These are phyloP conservation scores for Phlegmacium glaucopus DNA, from an alignment of 768 basidiomycete genomes.

Conservation along the genomic window DNA sequence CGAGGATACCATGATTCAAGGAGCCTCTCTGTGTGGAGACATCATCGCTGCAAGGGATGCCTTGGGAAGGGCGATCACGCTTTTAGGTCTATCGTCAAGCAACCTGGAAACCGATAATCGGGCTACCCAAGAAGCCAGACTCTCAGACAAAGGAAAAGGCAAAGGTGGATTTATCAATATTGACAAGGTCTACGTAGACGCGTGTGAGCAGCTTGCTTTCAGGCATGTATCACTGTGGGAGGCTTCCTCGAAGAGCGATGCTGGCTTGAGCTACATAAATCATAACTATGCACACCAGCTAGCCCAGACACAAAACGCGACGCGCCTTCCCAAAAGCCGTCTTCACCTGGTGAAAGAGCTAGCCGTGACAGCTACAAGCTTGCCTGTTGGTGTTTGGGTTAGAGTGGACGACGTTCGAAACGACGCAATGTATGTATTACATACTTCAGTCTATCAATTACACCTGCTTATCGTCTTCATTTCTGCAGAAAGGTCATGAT, in stretches of 20 bases:
- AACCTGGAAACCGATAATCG: constrained; percentile 11
- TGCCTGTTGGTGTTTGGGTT: constrained; percentile 56
- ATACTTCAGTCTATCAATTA: constrained; percentile 1
- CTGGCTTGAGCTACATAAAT: constrained; percentile 21
- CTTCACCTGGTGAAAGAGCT: constrained; percentile 55
- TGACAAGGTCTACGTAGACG: constrained; percentile 38
- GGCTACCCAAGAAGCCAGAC: constrained; percentile 8
- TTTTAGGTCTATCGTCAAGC: constrained; percentile 29
- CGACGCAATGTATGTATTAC: constrained; percentile 45
- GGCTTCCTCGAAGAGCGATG: constrained; percentile 9
- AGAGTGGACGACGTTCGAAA: constrained; percentile 55
- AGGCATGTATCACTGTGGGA: constrained; percentile 34
- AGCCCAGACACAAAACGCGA: constrained; percentile 29
- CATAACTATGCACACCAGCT: constrained; percentile 36
- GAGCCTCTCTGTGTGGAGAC: constrained; percentile 46
- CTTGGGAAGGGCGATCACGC: constrained; percentile 43
- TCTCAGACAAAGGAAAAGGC: constrained; percentile 23
- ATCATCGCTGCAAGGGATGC: constrained; percentile 48
- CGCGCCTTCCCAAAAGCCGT: constrained; percentile 42
- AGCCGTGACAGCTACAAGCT: constrained; percentile 50
- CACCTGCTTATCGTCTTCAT: constrained; percentile 7
- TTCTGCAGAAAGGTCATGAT: constrained; percentile 49
- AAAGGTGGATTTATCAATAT: constrained; percentile 26
- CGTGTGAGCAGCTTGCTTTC: constrained; percentile 48
- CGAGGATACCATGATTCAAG: constrained; percentile 38